Evolutionary conservation across 768 basidiomycete genomes (phyloP).

Genomic region (Hydnum rufescens): DNA sequence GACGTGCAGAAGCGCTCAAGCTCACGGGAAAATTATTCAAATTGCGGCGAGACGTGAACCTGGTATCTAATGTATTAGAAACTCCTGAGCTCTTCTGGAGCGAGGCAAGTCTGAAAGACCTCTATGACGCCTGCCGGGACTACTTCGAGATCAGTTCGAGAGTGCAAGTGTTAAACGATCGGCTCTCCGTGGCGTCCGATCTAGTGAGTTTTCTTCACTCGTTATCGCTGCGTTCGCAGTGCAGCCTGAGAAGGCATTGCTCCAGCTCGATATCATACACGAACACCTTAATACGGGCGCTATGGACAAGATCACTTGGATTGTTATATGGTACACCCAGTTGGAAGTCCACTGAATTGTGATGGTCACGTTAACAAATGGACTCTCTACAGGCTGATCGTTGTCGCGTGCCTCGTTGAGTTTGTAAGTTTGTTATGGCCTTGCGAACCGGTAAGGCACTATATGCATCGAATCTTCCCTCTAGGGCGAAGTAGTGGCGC

Average conservation of each 20-base stretch:
- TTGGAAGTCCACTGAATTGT: no score
- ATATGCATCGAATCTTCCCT: no score
- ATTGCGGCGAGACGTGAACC: conserved; percentile 70
- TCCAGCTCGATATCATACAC: conserved; percentile 66
- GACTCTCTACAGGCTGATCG: conserved; percentile 31
- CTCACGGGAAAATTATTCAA: conserved; percentile 77
- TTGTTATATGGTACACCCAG: conserved; percentile 48
- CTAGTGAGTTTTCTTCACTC: conserved; percentile 35
- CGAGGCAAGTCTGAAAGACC: conserved; percentile 68
- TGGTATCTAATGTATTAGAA: conserved; percentile 84
- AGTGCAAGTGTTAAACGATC: conserved; percentile 74
- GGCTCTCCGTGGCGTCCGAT: conserved; percentile 69
- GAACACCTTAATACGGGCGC: conserved; percentile 79
- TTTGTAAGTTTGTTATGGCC: conserved; percentile 24
- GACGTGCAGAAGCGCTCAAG: conserved; percentile 65
- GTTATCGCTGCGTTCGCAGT: not conserved
- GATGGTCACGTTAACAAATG: conserved; percentile 25
- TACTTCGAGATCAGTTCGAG: conserved; percentile 83
- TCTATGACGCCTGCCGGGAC: conserved; percentile 84
- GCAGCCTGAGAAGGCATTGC: not conserved
- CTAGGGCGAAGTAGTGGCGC: conserved; percentile 68
- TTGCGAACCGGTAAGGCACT: conserved; percentile 1
- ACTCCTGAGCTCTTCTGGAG: conserved; percentile 91
- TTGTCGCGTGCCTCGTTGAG: conserved; percentile 78
- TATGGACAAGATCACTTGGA: conserved; percentile 80